Base-by-base conservation (phyloP, 2,329 filamentous ascomycete genomes). In the Diplodia sapinea region DNA sequence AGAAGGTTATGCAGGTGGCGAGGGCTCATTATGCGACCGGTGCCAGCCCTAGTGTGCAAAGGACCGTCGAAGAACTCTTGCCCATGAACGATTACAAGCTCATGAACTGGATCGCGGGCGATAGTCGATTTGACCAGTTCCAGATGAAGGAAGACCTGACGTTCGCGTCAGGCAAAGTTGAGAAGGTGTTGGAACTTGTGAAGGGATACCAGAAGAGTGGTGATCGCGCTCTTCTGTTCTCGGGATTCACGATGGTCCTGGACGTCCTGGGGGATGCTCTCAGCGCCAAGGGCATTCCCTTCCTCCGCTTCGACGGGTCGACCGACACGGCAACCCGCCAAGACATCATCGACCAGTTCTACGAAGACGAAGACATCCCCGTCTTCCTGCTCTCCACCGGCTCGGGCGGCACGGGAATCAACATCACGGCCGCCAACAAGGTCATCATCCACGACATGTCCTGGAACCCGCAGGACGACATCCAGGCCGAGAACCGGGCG, bases 401-500 rank as follows among this genome's bases (percentile, higher is more conserved):
- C 69, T 94, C 94, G 0, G 95, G 95, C 64, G 95, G 95, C n/a
- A 95, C 94, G 0, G 95, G 95, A 50, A 96, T 99, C 82, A 99
- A 99, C 79, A 82, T 99, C 66, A 95, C 94, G 8, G 92, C 91
- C 43, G 95, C 95, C 4, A 98, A 98, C 82, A 98, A 97, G 80
- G 94, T 99, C 72, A 88, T 99, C 79, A 95, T 99, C 74, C 97
- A 98, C 77, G 95, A 99, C 79, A 91, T 91, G 70, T 92, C 90
- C n/a, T 97, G 97, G 81, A 99, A 99, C 73, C 95, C 95, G 0
- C 95, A 99, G 76, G 94, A 98, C 72, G 95, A 99, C 76, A 89
- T 97, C n/a, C 95, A 99, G 78, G 95, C 95, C 0, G 95, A 98
- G 82, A 98, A 99, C 78, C 89, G 95, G 20, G 95, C 95, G 0